phyloP scores from a whole-genome alignment of 495 filamentous ascomycete genomes.

The Pseudoneurospora amorphoporcata region DNA sequence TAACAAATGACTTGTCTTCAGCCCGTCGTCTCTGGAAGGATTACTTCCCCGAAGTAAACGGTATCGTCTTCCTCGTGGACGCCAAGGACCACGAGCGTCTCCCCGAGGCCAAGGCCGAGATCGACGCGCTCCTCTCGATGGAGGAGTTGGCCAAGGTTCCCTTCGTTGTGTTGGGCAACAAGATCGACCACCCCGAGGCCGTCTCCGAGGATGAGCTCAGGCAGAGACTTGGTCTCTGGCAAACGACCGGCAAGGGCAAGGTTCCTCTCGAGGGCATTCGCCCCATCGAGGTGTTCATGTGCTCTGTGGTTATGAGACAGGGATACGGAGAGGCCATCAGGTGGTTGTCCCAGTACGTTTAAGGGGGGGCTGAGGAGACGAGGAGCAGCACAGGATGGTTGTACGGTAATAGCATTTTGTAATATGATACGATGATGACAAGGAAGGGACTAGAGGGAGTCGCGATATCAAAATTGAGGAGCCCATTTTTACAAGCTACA shows the following conservation, averaged over 20 bases:
- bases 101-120: conserved; percentile 86
- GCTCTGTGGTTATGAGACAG: conserved; percentile 95
- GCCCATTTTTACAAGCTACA: background rate
- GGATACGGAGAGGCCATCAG: conserved; percentile 73
- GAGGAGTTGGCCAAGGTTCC: conserved; percentile 89
- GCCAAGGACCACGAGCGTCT: conserved; percentile 94
- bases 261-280: conserved; percentile 88
- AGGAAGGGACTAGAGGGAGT: background rate
- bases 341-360: conserved; percentile 74
- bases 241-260: conserved; percentile 98
- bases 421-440: conserved; percentile 1
- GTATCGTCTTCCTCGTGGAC: conserved; percentile 96
- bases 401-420: background rate
- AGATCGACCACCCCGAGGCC: conserved; percentile 96
- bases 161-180: conserved; percentile 92
- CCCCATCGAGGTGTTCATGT: conserved; percentile 98
- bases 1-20: conserved; percentile 17
- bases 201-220: conserved; percentile 91
- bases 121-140: conserved; percentile 89
- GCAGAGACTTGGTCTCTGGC: conserved; percentile 80
- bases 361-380: conserved; percentile 13
- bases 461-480: background rate
- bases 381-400: background rate
- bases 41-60: conserved; percentile 96
- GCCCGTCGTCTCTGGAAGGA: conserved; percentile 97